Conservation (phyloP, 2,329 filamentous ascomycete species). For the Chaetomium strumarium region DNA sequence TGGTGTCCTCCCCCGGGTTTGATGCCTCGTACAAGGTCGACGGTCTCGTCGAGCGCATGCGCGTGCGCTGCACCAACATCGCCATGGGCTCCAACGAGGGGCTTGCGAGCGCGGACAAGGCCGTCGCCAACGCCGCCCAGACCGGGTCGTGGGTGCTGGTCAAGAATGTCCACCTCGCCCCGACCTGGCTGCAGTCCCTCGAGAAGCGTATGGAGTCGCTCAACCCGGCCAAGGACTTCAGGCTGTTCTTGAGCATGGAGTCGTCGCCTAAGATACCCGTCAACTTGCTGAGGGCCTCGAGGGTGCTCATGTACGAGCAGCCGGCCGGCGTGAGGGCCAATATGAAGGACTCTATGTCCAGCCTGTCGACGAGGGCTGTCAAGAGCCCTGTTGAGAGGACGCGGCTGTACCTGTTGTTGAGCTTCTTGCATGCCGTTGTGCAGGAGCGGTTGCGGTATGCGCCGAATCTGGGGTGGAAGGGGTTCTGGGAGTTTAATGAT, state of each 20-base stretch:
- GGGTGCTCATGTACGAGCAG: slow-evolving; percentile 96
- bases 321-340: slow-evolving; percentile 94
- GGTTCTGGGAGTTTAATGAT: slow-evolving; percentile 99
- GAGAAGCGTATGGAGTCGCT: slow-evolving; percentile 96
- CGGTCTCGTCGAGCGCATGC: slow-evolving; percentile 77
- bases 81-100: slow-evolving; percentile 99
- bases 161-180: slow-evolving; percentile 97
- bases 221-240: slow-evolving; percentile 88
- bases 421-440: slow-evolving; percentile 91
- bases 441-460: slow-evolving; percentile 94
- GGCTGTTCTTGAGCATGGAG: slow-evolving; percentile 97
- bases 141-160: slow-evolving; percentile 93
- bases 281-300: slow-evolving; percentile 85
- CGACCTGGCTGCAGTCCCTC: slow-evolving; percentile 92
- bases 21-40: slow-evolving; percentile 99
- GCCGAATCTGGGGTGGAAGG: slow-evolving; percentile 91
- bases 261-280: slow-evolving; percentile 94
- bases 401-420: slow-evolving; percentile 82
- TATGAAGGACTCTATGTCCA: slow-evolving; percentile 95
- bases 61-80: slow-evolving; percentile 86
- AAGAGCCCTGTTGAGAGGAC: slow-evolving; percentile 87
- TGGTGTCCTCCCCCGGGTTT: slow-evolving; percentile 93
- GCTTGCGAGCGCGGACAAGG: slow-evolving; percentile 87
- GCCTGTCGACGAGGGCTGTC: slow-evolving; percentile 66
- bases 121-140: slow-evolving; percentile 85